phyloP scores from a whole-genome alignment of 2,329 filamentous ascomycete species.

The Fusarium newnesense region DNA sequence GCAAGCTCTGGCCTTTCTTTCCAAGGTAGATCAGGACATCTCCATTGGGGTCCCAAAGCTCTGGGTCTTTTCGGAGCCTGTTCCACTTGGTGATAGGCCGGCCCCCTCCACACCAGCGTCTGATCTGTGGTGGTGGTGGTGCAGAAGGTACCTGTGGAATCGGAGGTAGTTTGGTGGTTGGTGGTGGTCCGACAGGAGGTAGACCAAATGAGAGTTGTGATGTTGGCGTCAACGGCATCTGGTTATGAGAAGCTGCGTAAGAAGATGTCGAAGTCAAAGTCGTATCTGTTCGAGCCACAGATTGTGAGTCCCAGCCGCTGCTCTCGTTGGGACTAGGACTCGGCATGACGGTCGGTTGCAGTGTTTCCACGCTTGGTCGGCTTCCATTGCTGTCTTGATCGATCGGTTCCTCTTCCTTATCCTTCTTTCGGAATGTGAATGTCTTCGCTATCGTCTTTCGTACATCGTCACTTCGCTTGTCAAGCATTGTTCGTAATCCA shows the following conservation, averaged over 20 bases:
- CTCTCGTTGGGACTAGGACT: constrained; percentile 17
- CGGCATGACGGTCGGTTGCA: constrained; percentile 27
- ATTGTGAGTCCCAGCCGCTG: constrained; percentile 19
- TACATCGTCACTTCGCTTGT: constrained; percentile 66
- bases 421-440: constrained; percentile 61
- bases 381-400: constrained; percentile 30
- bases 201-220: constrained; percentile 32
- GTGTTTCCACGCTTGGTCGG: constrained; percentile 36
- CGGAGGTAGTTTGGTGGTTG: constrained; percentile 55
- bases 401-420: constrained; percentile 50
- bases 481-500: constrained; percentile 61
- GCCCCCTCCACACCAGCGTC: constrained; percentile 64
- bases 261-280: constrained; percentile 16
- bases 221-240: constrained; percentile 33
- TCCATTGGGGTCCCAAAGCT: constrained; percentile 70
- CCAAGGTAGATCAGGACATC: constrained; percentile 69
- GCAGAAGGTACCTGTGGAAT: constrained; percentile 46
- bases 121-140: constrained; percentile 52
- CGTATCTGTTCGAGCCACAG: constrained; percentile 18
- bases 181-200: constrained; percentile 50
- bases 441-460: constrained; percentile 64
- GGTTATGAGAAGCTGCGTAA: constrained; percentile 29
- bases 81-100: constrained; percentile 64
- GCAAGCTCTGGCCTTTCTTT: constrained; percentile 57
- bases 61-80: constrained; percentile 67